Evolutionary conservation across 2,329 filamentous ascomycete species (phyloP).

Genomic region (Thelonectria rubi): DNA sequence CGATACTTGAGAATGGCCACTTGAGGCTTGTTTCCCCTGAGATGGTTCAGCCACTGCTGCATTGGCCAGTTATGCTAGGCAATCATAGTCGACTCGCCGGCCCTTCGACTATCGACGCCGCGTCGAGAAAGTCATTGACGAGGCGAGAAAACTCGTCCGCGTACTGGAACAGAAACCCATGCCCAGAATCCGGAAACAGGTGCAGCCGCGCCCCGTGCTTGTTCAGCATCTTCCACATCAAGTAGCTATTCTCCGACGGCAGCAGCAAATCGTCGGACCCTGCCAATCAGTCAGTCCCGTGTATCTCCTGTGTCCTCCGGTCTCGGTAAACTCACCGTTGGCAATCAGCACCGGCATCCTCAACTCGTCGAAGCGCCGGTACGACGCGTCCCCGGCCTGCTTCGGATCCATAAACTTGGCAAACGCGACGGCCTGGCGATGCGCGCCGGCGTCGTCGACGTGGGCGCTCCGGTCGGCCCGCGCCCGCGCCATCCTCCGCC

Average conservation of each 20-base stretch:
- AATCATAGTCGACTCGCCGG: constrained; percentile 20
- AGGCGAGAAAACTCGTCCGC: constrained; percentile 45
- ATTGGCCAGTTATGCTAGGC: too few relatives aligned
- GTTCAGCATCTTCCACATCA: constrained; percentile 50
- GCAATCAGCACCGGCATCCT: constrained; percentile 49
- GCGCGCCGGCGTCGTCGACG: constrained; percentile 40
- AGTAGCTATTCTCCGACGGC: constrained; percentile 51
- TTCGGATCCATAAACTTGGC: constrained; percentile 49
- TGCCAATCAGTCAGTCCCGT: constrained; percentile 26
- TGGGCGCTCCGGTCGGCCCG: constrained; percentile 39
- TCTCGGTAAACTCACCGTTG: constrained; percentile 45
- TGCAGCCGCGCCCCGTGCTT: constrained; percentile 45
- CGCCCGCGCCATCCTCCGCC: constrained; percentile 47
- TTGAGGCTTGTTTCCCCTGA: too few relatives aligned
- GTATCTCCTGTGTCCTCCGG: not conserved
- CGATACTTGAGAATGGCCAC: too few relatives aligned
- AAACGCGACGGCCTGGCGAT: constrained; percentile 47
- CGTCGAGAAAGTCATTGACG: constrained; percentile 46
- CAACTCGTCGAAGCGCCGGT: constrained; percentile 46
- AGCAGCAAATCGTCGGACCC: constrained; percentile 48
- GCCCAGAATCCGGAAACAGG: constrained; percentile 49
- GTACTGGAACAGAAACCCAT: constrained; percentile 50
- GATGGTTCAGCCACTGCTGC: too few relatives aligned
- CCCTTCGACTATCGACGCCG: not conserved
- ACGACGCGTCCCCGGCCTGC: constrained; percentile 46